A percentile compares a stretch with the other conserved stretches of the same genome.
phyloP scores from a whole-genome alignment of 108 stramenopile genomes.

The Pelagomonas calceolata region DNA sequence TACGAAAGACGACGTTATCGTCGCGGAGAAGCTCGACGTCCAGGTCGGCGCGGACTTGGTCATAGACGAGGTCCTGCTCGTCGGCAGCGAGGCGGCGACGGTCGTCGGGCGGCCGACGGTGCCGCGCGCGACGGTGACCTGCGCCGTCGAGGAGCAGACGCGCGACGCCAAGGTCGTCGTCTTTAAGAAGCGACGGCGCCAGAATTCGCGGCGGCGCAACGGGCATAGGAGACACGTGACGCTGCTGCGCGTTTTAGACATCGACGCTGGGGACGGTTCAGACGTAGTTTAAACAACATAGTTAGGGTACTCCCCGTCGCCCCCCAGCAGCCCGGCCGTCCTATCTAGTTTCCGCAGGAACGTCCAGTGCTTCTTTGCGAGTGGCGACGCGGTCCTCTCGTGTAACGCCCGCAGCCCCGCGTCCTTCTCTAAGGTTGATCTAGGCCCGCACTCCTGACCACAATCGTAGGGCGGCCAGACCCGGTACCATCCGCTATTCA shows the following conservation, averaged over 20 bases:
- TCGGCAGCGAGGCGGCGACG: conserved; percentile 52
- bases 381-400: too few relatives aligned
- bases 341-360: too few relatives aligned
- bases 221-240: conserved; percentile 67
- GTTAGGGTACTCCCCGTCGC: too few relatives aligned
- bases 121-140: conserved; percentile 56
- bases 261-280: conserved; percentile 21
- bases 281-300: too few relatives aligned
- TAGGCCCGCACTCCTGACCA: not conserved
- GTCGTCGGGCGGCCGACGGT: conserved; percentile 58
- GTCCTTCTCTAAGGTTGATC: too few relatives aligned
- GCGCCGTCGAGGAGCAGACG: conserved; percentile 79
- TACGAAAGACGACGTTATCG: conserved; percentile 60
- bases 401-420: too few relatives aligned
- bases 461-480: not conserved
- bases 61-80: conserved; percentile 44
- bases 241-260: conserved; percentile 62
- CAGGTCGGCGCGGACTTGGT: not conserved
- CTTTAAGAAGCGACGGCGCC: conserved; percentile 78
- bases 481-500: not conserved
- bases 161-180: conserved; percentile 66
- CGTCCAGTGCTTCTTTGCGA: too few relatives aligned
- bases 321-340: too few relatives aligned
- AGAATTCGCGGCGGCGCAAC: conserved; percentile 69
- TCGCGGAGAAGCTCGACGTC: conserved; percentile 58